Base-by-base conservation (phyloP, 805 yeast species). In the Candida railenensis region DNA sequence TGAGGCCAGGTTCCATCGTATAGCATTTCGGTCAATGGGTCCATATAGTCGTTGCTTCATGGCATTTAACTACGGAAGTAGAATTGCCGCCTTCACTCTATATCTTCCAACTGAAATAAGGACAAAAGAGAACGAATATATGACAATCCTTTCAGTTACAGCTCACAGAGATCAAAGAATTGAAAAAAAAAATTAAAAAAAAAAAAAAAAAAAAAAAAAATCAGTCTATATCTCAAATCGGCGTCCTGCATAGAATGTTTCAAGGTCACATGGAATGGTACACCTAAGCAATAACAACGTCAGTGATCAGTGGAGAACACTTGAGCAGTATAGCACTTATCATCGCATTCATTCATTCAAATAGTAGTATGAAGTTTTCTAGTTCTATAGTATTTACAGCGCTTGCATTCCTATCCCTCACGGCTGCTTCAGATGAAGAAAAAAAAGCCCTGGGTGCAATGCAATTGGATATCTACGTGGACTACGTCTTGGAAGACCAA, bases 181-280 rank as follows among this genome's bases (percentile, higher is more conserved):
- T 12, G 16, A 19, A 20, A 20, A 11, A 18, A 12, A 9, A 37
- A 37, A 37, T 4, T 12, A 37, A 37, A 37, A 37, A 19, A 37
- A 37, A 37, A 21, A 19, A 36, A 36, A 36, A 36, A 15, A 36
- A 36, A 36, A 36, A 36, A 15, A 36, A 8, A 34, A 34, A n/a
- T n/a, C n/a, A n/a, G 32, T 28, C 32, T 8, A 28, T 8, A 28
- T 28, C 8, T n/a, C n/a, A n/a, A n/a, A n/a, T n/a, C n/a, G n/a
- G n/a, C n/a, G n/a, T n/a, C n/a, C n/a, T n/a, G n/a, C n/a, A n/a
- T n/a, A n/a, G n/a, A n/a, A n/a, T n/a, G n/a, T n/a, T n/a, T n/a
- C n/a, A n/a, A n/a, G n/a, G n/a, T n/a, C n/a, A n/a, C n/a, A n/a
- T n/a, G 30, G 11, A 25, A 25, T 25, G 30, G 30, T 25, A 25